These are phyloP conservation scores for Dujonia santamariae DNA, from an alignment of 1,139 yeast genomes.

Conservation along the genomic window DNA sequence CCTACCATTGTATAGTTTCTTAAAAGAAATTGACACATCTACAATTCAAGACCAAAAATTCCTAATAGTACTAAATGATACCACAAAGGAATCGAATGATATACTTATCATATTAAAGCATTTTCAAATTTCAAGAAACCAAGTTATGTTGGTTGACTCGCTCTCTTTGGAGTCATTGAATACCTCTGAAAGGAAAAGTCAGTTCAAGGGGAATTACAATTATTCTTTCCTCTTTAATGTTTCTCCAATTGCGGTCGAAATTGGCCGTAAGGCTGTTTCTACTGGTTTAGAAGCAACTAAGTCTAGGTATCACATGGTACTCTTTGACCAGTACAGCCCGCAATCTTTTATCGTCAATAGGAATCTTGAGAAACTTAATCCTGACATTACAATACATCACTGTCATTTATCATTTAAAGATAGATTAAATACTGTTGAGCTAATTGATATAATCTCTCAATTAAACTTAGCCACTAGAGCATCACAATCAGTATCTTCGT, in stretches of 20 bases:
- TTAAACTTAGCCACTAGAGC: slow-evolving; percentile 4
- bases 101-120: slow-evolving; percentile 31
- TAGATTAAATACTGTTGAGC: slow-evolving; percentile 23
- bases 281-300: slow-evolving; percentile 29
- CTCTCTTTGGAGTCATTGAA: not conserved
- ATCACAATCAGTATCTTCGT: not conserved
- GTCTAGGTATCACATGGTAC: slow-evolving; percentile 23
- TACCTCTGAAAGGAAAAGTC: not conserved
- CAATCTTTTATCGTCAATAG: slow-evolving; percentile 10
- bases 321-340: slow-evolving; percentile 19
- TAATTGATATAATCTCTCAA: slow-evolving; percentile 10
- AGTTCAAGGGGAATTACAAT: not conserved
- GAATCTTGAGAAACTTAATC: slow-evolving; percentile 9
- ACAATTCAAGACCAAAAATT: slow-evolving; percentile 14
- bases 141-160: slow-evolving; percentile 28
- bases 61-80: slow-evolving; percentile 28
- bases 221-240: slow-evolving; percentile 7
- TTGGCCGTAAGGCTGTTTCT: slow-evolving; percentile 12
- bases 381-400: slow-evolving; percentile 25
- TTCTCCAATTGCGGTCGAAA: not conserved
- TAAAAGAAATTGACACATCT: slow-evolving; percentile 14
- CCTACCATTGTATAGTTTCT: slow-evolving; percentile 32
- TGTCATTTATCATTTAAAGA: slow-evolving; percentile 29
- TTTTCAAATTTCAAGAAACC: slow-evolving; percentile 24
- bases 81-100: slow-evolving; percentile 33